Evolutionary conservation across 768 basidiomycete genomes (phyloP).

Genomic region (Pisolithus tinctorius): DNA sequence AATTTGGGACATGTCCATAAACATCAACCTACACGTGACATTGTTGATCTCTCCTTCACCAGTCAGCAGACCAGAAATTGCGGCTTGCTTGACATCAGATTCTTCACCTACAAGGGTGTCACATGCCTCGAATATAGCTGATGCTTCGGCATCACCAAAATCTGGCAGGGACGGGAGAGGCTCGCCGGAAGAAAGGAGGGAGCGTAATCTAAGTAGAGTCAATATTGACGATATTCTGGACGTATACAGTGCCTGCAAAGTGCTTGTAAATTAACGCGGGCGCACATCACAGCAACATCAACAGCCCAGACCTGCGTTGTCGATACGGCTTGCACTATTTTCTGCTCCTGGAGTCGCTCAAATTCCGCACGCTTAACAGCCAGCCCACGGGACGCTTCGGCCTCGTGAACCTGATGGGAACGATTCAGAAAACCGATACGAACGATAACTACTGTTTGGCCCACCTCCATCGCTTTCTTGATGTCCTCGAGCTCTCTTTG

Average conservation of each 20-base stretch:
- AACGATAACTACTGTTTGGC: conserved; percentile 6
- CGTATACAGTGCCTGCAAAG: conserved; percentile 36
- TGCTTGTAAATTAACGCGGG: not conserved
- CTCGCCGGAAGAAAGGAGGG: conserved; percentile 40
- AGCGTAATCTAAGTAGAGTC: conserved; percentile 52
- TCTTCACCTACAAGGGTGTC: conserved; percentile 55
- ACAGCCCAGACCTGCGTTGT: conserved; percentile 46
- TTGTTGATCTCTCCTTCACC: conserved; percentile 56
- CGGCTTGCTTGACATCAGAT: conserved; percentile 39
- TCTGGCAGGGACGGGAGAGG: conserved; percentile 35
- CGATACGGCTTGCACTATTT: conserved; percentile 48
- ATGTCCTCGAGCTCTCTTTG: conserved; percentile 81
- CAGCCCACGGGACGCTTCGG: conserved; percentile 52
- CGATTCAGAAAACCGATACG: not conserved
- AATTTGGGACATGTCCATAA: conserved; percentile 2
- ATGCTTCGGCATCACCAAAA: conserved; percentile 45
- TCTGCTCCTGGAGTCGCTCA: conserved; percentile 49
- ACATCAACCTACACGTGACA: conserved; percentile 48
- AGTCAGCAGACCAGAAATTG: conserved; percentile 50
- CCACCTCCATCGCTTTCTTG: conserved; percentile 78
- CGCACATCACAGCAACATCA: not conserved
- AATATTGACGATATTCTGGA: conserved; percentile 46
- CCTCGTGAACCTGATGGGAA: conserved; percentile 49
- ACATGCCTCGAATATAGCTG: conserved; percentile 46
- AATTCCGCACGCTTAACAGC: conserved; percentile 48